A percentile compares a stretch with the other conserved stretches of the same genome.
These are phyloP conservation scores for Apostasia shenzhenica DNA, from an alignment of 106 monocot genomes.

Conservation along the genomic window DNA sequence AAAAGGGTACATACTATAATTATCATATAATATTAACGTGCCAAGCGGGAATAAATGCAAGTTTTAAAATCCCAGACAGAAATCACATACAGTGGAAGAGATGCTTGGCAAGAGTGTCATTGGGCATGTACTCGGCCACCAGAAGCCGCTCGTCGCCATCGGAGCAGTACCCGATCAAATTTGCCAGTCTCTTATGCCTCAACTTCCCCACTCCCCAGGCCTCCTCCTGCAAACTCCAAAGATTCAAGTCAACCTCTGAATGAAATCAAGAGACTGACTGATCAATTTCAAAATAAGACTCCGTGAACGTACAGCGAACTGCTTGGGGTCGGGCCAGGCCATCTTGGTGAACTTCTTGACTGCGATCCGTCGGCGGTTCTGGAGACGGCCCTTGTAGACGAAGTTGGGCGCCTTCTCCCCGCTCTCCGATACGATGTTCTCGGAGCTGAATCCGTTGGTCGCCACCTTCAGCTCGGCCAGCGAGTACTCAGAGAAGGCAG, in stretches of 20 bases:
- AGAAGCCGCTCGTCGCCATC: conserved; percentile 62
- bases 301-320: conserved; percentile 59
- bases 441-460: conserved; percentile 59
- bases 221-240: conserved; percentile 33
- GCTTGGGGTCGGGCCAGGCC: conserved; percentile 98
- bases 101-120: conserved; percentile 16
- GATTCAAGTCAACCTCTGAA: neutral
- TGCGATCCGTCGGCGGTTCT: conserved; percentile 67
- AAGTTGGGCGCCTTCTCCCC: conserved; percentile 90
- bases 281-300: neutral
- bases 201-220: conserved; percentile 54
- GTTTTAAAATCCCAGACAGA: neutral
- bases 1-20: too few relatives aligned
- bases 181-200: conserved; percentile 39
- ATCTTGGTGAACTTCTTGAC: conserved; percentile 95
- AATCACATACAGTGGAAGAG: conserved; percentile 25
- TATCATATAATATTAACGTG: neutral
- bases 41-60: neutral
- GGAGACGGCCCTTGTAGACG: conserved; percentile 75
- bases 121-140: conserved; percentile 16
- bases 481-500: conserved; percentile 66
- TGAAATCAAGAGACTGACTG: neutral
- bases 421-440: conserved; percentile 89
- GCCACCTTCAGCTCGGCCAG: conserved; percentile 65
- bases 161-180: conserved; percentile 59